A percentile compares a stretch with the other conserved stretches of the same genome.
These are phyloP conservation scores for Isoetes taiwanensis DNA, from an alignment of 75 land plant species.

Conservation along the genomic window DNA sequence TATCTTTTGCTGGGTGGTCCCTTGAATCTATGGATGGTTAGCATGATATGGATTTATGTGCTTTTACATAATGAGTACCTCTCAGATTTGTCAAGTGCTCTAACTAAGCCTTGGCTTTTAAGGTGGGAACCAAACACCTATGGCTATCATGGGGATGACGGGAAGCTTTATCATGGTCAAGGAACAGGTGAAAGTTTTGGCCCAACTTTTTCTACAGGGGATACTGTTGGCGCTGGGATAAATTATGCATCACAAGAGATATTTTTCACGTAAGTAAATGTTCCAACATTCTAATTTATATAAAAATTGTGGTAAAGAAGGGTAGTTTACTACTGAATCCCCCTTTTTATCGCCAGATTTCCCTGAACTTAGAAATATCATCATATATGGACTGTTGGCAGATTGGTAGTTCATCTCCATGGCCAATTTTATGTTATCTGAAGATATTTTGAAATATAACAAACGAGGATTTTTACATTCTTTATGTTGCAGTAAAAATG, in stretches of 20 bases:
- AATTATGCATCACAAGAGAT: slow-evolving; percentile 86
- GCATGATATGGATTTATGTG: too few species aligned
- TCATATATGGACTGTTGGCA: background rate
- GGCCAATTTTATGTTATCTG: background rate
- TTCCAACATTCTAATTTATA: background rate
- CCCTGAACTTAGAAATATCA: background rate
- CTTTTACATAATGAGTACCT: too few species aligned
- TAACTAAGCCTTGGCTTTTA: background rate
- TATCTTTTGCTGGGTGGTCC: too few species aligned
- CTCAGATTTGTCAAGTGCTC: too few species aligned
- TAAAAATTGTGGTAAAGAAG: background rate
- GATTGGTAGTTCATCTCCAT: background rate
- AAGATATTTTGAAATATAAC: background rate
- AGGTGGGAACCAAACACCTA: slow-evolving; percentile 92
- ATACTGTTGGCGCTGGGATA: slow-evolving; percentile 88
- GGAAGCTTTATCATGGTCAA: slow-evolving; percentile 62
- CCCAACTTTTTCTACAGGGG: slow-evolving; percentile 66
- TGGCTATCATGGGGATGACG: slow-evolving; percentile 99
- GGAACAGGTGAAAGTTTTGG: slow-evolving; percentile 65
- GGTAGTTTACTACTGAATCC: background rate
- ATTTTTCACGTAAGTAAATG: slow-evolving; percentile 72
- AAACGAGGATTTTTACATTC: background rate
- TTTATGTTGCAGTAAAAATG: slow-evolving; percentile 50
- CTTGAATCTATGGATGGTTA: too few species aligned
- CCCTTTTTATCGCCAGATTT: background rate